Evolutionary conservation across 192 early-diverging fungal species (phyloP).

Genomic region (Phycomyces blakesleeanus): DNA sequence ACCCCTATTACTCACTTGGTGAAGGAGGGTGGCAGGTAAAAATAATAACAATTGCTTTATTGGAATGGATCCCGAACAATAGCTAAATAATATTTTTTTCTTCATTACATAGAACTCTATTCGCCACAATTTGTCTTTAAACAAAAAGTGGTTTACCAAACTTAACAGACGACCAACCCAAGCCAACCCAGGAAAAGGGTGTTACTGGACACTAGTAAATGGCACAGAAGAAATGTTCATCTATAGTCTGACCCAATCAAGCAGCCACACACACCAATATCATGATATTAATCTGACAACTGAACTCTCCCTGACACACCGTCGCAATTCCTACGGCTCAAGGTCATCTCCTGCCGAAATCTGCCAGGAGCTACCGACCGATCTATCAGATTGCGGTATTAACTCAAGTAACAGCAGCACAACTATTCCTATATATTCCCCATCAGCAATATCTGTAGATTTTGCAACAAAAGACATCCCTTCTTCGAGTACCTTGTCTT

Average conservation of each 20-base stretch:
- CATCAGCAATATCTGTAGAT: neutral
- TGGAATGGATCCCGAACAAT: neutral
- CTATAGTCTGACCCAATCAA: constrained; percentile 23
- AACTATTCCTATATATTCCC: neutral
- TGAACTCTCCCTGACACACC: constrained; percentile 14
- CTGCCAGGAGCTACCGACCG: too few relatives aligned
- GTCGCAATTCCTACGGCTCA: constrained; percentile 4
- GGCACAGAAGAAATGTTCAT: constrained; percentile 32
- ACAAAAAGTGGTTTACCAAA: constrained; percentile 70
- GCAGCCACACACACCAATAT: constrained; percentile 15
- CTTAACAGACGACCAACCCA: constrained; percentile 58
- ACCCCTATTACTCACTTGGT: constrained; percentile 64
- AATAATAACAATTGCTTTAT: neutral
- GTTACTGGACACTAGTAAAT: constrained; percentile 58
- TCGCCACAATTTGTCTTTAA: constrained; percentile 85
- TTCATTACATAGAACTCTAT: constrained; percentile 76
- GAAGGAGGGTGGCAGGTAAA: constrained; percentile 73
- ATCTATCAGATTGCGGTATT: neutral
- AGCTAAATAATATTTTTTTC: neutral
- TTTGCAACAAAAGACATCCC: neutral
- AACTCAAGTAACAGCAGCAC: neutral
- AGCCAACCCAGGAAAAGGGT: constrained; percentile 65
- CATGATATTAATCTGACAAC: constrained; percentile 23
- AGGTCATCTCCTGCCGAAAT: neutral
- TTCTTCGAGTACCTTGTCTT: neutral